phyloP scores from a whole-genome alignment of 768 basidiomycete species.

The Exsudoporus frostii region DNA sequence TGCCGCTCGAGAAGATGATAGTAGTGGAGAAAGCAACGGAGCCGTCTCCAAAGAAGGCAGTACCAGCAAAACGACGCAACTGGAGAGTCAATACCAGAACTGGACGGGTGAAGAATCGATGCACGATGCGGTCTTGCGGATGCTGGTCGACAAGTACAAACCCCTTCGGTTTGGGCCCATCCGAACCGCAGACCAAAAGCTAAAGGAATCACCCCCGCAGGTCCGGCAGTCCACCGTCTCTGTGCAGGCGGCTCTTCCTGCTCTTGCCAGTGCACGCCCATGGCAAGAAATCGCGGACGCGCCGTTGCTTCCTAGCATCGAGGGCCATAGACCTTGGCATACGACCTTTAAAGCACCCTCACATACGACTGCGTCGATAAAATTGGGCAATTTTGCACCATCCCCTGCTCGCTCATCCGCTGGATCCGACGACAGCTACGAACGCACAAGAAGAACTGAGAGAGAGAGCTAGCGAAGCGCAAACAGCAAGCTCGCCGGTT shows the following conservation, averaged over 20 bases:
- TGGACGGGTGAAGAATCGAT: constrained; percentile 78
- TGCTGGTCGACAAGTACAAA: constrained; percentile 87
- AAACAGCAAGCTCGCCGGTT: constrained; percentile 54
- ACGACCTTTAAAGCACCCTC: constrained; percentile 62
- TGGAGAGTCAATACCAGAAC: constrained; percentile 53
- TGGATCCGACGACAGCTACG: constrained; percentile 29
- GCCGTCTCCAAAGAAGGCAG: constrained; percentile 7
- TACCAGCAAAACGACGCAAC: constrained; percentile 22
- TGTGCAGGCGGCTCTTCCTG: neutral
- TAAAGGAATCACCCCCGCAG: constrained; percentile 48
- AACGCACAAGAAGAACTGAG: constrained; percentile 42
- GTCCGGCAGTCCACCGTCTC: constrained; percentile 23
- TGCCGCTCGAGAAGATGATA: constrained; percentile 54
- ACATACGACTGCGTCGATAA: constrained; percentile 51
- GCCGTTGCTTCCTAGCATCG: constrained; percentile 51
- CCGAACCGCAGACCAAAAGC: constrained; percentile 61
- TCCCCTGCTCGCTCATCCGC: constrained; percentile 13
- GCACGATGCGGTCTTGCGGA: constrained; percentile 69
- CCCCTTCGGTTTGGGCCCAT: constrained; percentile 64
- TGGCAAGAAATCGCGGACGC: constrained; percentile 34
- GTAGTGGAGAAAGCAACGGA: constrained; percentile 30
- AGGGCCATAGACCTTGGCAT: constrained; percentile 66
- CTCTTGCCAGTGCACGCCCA: neutral
- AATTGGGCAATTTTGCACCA: constrained; percentile 45
- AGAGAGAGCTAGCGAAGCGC: constrained; percentile 51